phyloP scores from a whole-genome alignment of 208 protist species.

The Vickermania spadyakhi region DNA sequence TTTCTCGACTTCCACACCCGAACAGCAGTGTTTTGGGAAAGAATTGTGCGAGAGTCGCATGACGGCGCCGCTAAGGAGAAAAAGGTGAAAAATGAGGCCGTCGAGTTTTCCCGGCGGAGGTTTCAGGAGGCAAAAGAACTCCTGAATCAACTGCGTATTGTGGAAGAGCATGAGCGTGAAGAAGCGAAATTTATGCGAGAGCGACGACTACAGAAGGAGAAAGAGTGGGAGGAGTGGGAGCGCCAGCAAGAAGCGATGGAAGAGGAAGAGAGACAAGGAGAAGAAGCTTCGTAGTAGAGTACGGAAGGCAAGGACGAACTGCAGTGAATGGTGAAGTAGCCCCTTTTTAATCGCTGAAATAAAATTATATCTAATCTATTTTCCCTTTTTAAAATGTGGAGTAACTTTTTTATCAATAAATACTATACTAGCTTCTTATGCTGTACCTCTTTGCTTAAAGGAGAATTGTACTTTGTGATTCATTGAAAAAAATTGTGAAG shows the following conservation, averaged over 20 bases:
- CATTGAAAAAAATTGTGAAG: too few species aligned
- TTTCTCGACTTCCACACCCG: slow-evolving; percentile 48
- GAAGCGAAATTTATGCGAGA: slow-evolving; percentile 72
- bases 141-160: slow-evolving; percentile 59
- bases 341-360: too few species aligned
- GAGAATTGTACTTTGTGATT: too few species aligned
- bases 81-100: slow-evolving; percentile 24
- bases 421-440: too few species aligned
- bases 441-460: too few species aligned
- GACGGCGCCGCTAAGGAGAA: slow-evolving; percentile 18
- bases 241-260: slow-evolving; percentile 18
- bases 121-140: slow-evolving; percentile 63
- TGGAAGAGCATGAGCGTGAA: slow-evolving; percentile 73
- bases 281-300: too few species aligned
- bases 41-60: slow-evolving; percentile 50
- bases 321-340: too few species aligned
- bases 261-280: slow-evolving; percentile 11
- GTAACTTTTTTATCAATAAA: too few species aligned
- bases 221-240: slow-evolving; percentile 55
- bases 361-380: too few species aligned
- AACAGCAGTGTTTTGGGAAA: slow-evolving; percentile 55
- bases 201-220: slow-evolving; percentile 55
- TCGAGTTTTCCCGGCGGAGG: slow-evolving; percentile 40
- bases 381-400: too few species aligned
- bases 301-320: too few species aligned